Percentiles rank a stretch among this genome's conserved stretches.
These are phyloP conservation scores for Pestalotiopsis sp. DNA, from an alignment of 2,329 filamentous ascomycete species.

Conservation along the genomic window DNA sequence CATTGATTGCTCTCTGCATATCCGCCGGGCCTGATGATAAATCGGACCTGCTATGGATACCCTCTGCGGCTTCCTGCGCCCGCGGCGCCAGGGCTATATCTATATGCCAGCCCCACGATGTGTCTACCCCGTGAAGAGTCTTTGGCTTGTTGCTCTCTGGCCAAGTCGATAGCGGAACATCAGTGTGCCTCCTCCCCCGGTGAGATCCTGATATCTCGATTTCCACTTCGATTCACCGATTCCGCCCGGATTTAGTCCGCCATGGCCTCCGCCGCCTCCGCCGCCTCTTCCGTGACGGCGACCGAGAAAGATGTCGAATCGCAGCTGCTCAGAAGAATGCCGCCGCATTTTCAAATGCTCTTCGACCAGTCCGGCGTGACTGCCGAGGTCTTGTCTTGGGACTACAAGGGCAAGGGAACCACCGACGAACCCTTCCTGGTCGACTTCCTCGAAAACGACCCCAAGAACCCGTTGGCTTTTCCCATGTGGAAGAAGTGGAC, in stretches of 20 bases:
- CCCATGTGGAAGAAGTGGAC: not conserved
- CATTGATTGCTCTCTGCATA: not conserved
- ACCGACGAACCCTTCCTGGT: not conserved
- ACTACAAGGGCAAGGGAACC: not conserved
- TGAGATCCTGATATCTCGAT: not conserved
- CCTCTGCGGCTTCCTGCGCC: too few species aligned
- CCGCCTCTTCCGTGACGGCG: slow-evolving; percentile 34
- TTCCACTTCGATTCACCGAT: not conserved
- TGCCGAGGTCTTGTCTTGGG: not conserved
- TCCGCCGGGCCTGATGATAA: not conserved
- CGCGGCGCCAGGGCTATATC: too few species aligned
- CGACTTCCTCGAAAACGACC: not conserved
- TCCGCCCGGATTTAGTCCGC: slow-evolving; percentile 1
- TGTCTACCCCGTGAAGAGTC: too few species aligned
- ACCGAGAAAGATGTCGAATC: slow-evolving; percentile 47
- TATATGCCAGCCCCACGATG: too few species aligned
- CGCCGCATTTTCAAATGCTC: slow-evolving; percentile 51
- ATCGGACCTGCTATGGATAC: not conserved
- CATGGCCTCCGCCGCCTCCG: slow-evolving; percentile 24
- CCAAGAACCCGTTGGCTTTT: not conserved
- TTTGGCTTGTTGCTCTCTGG: too few species aligned
- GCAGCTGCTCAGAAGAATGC: slow-evolving; percentile 32
- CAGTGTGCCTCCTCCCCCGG: too few species aligned
- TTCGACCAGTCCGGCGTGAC: not conserved
- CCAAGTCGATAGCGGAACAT: too few species aligned